phyloP scores from a whole-genome alignment of 768 basidiomycete genomes.

The Suillus spraguei region DNA sequence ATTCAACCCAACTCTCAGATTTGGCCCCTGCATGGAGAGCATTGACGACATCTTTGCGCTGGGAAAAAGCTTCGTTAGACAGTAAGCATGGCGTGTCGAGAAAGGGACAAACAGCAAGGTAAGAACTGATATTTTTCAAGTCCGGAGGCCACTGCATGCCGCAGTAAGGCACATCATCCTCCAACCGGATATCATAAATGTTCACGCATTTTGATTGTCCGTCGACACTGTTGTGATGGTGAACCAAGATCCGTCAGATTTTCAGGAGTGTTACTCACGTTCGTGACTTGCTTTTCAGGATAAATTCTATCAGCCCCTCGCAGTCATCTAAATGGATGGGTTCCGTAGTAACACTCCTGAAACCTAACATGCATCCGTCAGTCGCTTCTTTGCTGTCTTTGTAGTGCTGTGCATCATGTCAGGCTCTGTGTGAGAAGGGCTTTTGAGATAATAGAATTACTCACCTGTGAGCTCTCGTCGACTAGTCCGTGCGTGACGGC shows the following conservation, averaged over 20 bases:
- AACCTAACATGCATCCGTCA: constrained; percentile 57
- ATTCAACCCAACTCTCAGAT: constrained; percentile 87
- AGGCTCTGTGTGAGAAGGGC: constrained; percentile 5
- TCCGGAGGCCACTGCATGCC: constrained; percentile 99
- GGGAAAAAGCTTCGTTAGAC: not conserved
- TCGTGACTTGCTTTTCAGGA: constrained; percentile 30
- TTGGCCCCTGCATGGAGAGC: constrained; percentile 84
- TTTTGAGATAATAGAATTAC: constrained; percentile 20
- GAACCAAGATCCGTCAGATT: not conserved
- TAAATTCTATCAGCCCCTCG: constrained; percentile 54
- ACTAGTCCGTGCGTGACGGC: constrained; percentile 78
- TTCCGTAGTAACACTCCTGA: constrained; percentile 45
- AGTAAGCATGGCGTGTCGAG: not conserved
- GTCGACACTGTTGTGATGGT: constrained; percentile 51
- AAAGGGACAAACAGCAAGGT: constrained; percentile 71
- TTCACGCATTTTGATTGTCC: constrained; percentile 83
- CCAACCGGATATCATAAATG: constrained; percentile 92
- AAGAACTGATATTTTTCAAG: constrained; percentile 70
- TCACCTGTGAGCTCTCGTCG: constrained; percentile 68
- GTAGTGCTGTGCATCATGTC: constrained; percentile 50
- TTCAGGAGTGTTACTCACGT: constrained; percentile 23
- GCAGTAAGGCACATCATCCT: constrained; percentile 84
- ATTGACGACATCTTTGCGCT: constrained; percentile 80
- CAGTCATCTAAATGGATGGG: constrained; percentile 62
- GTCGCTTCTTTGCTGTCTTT: constrained; percentile 57